Conservation (phyloP, 495 filamentous ascomycete genomes). For the Penicillium parvum region DNA sequence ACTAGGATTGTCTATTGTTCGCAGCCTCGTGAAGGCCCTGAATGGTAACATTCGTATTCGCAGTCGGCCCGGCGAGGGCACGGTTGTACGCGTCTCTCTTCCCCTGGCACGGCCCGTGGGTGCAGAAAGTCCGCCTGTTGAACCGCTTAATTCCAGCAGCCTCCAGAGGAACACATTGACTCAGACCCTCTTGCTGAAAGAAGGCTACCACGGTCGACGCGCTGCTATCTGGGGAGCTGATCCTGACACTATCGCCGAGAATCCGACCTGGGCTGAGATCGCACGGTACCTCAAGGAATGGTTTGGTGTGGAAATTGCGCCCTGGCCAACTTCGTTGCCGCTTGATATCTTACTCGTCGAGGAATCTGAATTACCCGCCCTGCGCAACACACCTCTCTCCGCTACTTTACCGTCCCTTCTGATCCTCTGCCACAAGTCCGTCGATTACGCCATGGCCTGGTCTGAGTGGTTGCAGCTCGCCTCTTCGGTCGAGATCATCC, state of each 20-base stretch:
- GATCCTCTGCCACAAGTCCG: conserved; percentile 32
- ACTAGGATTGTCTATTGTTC: conserved; percentile 50
- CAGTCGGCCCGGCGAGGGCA: conserved; percentile 47
- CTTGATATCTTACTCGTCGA: conserved; percentile 42
- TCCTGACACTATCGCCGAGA: conserved; percentile 8
- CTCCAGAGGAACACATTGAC: conserved; percentile 22
- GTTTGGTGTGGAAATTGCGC: conserved; percentile 42
- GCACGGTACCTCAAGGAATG: conserved; percentile 38
- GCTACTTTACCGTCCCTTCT: conserved; percentile 30
- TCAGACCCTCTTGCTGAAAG: conserved; percentile 26
- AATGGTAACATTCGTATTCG: conserved; percentile 50
- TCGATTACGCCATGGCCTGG: conserved; percentile 27
- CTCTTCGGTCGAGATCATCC: conserved; percentile 40
- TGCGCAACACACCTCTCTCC: conserved; percentile 10
- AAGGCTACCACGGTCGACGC: conserved; percentile 22
- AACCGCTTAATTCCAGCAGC: conserved; percentile 10
- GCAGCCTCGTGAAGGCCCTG: conserved; percentile 51
- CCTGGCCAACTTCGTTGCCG: conserved; percentile 25
- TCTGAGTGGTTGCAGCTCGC: conserved; percentile 32
- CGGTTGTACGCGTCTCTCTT: conserved; percentile 46
- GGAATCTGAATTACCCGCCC: conserved; percentile 28
- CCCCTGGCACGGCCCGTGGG: conserved; percentile 36
- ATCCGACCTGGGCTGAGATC: conserved; percentile 22
- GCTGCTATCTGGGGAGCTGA: conserved; percentile 28
- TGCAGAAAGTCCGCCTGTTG: conserved; percentile 23